These are phyloP conservation scores for Cladophialophora chaetospira DNA, from an alignment of 2,329 filamentous ascomycete species.

Conservation along the genomic window DNA sequence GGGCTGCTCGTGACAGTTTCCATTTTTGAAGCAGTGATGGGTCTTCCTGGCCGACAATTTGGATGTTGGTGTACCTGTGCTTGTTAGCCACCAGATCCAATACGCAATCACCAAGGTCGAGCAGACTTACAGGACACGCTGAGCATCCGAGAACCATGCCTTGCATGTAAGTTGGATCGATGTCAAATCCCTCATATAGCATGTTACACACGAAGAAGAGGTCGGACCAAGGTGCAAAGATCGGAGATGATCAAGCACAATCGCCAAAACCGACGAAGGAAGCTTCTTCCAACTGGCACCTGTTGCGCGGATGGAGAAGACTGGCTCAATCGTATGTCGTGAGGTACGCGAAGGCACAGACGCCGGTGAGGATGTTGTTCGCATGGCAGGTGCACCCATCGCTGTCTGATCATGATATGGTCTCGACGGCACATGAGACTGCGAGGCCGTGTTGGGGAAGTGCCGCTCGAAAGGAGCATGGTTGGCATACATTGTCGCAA, in stretches of 20 bases:
- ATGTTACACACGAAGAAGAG: slow-evolving; percentile 52
- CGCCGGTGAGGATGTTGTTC: slow-evolving; percentile 12
- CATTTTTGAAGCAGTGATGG: slow-evolving; percentile 50
- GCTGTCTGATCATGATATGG: not conserved
- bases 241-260: slow-evolving; percentile 55
- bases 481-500: not conserved
- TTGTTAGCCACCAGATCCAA: not conserved
- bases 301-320: not conserved
- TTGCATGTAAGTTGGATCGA: slow-evolving; percentile 57
- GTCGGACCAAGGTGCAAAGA: slow-evolving; percentile 45
- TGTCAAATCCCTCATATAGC: slow-evolving; percentile 57
- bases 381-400: not conserved
- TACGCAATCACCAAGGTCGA: not conserved
- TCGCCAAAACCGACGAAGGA: slow-evolving; percentile 58
- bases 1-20: slow-evolving; percentile 51
- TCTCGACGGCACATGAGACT: not conserved
- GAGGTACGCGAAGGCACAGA: not conserved
- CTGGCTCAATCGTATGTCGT: not conserved
- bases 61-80: slow-evolving; percentile 52
- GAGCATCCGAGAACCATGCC: slow-evolving; percentile 58
- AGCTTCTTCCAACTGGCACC: slow-evolving; percentile 41
- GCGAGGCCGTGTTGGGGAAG: not conserved
- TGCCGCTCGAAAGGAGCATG: not conserved
- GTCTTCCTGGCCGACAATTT: slow-evolving; percentile 52
- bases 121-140: slow-evolving; percentile 51